A percentile compares a stretch with the other conserved stretches of the same genome.
Conservation (phyloP, 1,139 yeast genomes). For the Pneumocystis canis region DNA sequence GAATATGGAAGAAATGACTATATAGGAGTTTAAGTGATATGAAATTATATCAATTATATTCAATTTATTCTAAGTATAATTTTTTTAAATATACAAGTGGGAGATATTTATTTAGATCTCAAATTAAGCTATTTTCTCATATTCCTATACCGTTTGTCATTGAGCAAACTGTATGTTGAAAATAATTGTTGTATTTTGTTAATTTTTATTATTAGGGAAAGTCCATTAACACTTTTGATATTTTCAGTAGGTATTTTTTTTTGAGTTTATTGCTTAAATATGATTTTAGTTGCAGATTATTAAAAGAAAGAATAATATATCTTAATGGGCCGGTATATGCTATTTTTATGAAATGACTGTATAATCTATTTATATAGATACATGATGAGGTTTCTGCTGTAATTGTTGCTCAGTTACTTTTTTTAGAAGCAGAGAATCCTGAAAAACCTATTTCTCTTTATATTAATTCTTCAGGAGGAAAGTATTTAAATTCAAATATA, state of each 20-base stretch:
- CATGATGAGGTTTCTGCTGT: slow-evolving; percentile 22
- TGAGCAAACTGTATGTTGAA: slow-evolving; percentile 6
- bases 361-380: slow-evolving; percentile 11
- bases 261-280: not conserved
- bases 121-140: not conserved
- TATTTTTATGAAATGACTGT: not conserved
- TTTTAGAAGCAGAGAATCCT: slow-evolving; percentile 22
- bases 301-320: slow-evolving; percentile 23
- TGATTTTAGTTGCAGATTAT: slow-evolving; percentile 14
- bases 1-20: not conserved
- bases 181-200: not conserved
- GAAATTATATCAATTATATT: not conserved
- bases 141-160: slow-evolving; percentile 24
- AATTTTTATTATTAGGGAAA: slow-evolving; percentile 4
- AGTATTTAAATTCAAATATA: not conserved
- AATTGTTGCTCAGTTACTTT: slow-evolving; percentile 25
- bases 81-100: not conserved
- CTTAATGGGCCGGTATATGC: slow-evolving; percentile 19
- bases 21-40: not conserved
- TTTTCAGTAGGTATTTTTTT: slow-evolving; percentile 14
- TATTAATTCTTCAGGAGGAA: slow-evolving; percentile 27
- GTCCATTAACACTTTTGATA: slow-evolving; percentile 13
- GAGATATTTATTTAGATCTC: not conserved
- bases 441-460: slow-evolving; percentile 23
- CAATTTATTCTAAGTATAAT: not conserved